A percentile compares a stretch with the other conserved stretches of the same genome.
phyloP scores from a whole-genome alignment of 2,329 filamentous ascomycete genomes.

The Nigrospora oryzae region DNA sequence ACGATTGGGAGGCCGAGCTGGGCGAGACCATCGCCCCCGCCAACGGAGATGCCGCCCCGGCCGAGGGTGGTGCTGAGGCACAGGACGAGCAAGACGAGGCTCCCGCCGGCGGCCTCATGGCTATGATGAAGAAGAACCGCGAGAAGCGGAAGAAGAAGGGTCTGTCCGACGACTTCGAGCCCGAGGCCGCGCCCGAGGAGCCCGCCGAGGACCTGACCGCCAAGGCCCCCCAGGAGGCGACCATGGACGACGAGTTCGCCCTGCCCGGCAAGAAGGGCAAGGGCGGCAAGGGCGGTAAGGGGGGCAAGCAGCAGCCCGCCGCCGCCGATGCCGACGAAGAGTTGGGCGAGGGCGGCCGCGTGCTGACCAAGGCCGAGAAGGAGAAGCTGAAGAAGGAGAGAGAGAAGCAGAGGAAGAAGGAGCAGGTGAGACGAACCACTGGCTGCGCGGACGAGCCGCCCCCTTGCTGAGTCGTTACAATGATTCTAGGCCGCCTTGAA shows the following conservation, averaged over 20 bases:
- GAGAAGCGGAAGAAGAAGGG: constrained; percentile 90
- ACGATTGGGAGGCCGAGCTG: constrained; percentile 92
- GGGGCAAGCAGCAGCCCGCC: constrained; percentile 33
- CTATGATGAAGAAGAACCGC: constrained; percentile 72
- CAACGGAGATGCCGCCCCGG: constrained; percentile 40
- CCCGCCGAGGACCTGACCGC: constrained; percentile 40
- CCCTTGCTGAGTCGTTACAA: neutral
- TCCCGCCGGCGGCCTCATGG: constrained; percentile 64
- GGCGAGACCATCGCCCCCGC: constrained; percentile 67
- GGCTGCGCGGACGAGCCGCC: neutral
- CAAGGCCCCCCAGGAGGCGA: constrained; percentile 75
- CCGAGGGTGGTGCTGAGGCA: constrained; percentile 35
- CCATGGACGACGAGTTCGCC: constrained; percentile 77
- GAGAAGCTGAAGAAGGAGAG: constrained; percentile 97
- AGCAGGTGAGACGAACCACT: constrained; percentile 56
- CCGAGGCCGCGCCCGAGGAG: constrained; percentile 52
- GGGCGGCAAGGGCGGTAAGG: constrained; percentile 43
- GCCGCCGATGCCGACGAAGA: constrained; percentile 39
- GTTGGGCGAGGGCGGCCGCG: constrained; percentile 49
- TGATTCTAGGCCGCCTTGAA: constrained; percentile 66
- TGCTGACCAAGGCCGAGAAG: constrained; percentile 88
- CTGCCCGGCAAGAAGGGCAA: constrained; percentile 70
- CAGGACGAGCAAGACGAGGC: constrained; percentile 42
- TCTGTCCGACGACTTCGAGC: constrained; percentile 60
- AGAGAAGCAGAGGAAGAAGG: constrained; percentile 97